Evolutionary conservation across 2,329 filamentous ascomycete genomes (phyloP), one percentile per base, ranked within the genome.

Genomic region (Colletotrichum brevisporum): DNA sequence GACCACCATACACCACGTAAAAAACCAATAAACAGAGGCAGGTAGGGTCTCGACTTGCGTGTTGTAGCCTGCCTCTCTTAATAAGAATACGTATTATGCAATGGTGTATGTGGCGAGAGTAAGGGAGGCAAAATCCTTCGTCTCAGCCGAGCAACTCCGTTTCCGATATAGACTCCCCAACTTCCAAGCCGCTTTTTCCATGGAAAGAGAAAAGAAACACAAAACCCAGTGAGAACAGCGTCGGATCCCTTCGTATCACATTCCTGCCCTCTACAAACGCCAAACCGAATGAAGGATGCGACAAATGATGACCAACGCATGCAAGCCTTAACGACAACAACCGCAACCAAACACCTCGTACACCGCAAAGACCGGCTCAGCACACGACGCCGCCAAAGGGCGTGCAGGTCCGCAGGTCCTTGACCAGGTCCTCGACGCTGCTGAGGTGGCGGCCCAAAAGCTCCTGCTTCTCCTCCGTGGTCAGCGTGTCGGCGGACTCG

Each of bases 351-450:
- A 24, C 21, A 48, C 36, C 52, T 9, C 39, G 55, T 8, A 62
- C 45, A 59, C 15, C 45, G 45, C 63, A 39, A 48, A 48, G 45
- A n/a, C 2, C 2, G 4, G 12, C 56, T 57, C 48, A 88, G 71
- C 82, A 85, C 66, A 89, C 80, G 6, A 85, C 87, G 6, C 90
- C 86, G 6, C 90, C 91, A 82, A 94, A 94, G 0, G 94, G 92
- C 54, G 92, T 91, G 73, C 90, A 92, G 78, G 93, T 93, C 72
- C 91, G 90, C 74, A 98, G 82, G 79, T 98, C 94, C 78, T 92
- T 90, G 62, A 97, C 93, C 69, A 97, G 85, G 74, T 95, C 93
- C 71, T 95, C 92, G 27, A 97, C 93, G 76, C 92, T 96, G 79
- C 87, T 92, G 76, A 97, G 84, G 79, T 96, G 93, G 72, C 89